Evolutionary conservation across 257 asterid species (phyloP).

Genomic region (Mitragyna speciosa): DNA sequence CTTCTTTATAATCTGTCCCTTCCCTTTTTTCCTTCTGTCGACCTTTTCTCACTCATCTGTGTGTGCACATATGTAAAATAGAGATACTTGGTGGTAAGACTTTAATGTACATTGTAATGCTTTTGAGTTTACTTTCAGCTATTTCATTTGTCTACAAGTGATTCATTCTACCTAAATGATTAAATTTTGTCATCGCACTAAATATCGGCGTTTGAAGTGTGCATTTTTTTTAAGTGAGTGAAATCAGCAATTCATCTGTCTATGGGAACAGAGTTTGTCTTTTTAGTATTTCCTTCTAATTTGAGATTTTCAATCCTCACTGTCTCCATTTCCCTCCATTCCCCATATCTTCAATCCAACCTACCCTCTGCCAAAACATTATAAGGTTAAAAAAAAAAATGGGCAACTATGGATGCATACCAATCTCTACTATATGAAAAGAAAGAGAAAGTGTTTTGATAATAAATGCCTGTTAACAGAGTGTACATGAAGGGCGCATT

Average conservation of each 20-base stretch:
- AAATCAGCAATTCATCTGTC: neutral
- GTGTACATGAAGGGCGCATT: constrained; percentile 81
- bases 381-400: too few species aligned
- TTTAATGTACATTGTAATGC: neutral
- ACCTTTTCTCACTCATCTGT: neutral
- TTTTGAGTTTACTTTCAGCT: constrained; percentile 5
- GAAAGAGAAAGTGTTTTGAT: constrained; percentile 16
- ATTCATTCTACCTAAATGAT: neutral
- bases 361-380: neutral
- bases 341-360: neutral
- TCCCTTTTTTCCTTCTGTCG: neutral
- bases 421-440: neutral
- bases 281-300: neutral
- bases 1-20: neutral
- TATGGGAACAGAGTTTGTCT: neutral
- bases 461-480: constrained; percentile 38
- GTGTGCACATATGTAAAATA: neutral
- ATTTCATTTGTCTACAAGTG: neutral
- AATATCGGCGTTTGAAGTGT: neutral
- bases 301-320: neutral
- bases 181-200: neutral
- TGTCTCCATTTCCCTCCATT: neutral
- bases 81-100: neutral
- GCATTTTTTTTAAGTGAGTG: neutral
- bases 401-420: neutral